These are phyloP conservation scores for Talaromyces rugulosus DNA, from an alignment of 2,329 filamentous ascomycete genomes.

Conservation along the genomic window DNA sequence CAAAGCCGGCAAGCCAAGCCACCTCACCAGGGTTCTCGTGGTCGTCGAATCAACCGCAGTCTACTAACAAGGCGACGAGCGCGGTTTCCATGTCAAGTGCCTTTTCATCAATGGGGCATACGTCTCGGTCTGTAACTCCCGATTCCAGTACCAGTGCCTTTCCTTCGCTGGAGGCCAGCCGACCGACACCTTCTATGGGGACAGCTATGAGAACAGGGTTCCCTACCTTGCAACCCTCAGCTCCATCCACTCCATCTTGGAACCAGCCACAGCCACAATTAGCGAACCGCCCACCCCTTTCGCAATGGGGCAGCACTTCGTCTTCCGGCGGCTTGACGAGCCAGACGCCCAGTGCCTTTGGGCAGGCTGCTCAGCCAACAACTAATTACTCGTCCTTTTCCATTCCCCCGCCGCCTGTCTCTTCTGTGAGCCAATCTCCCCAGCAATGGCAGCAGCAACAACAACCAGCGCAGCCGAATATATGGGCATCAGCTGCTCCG, in stretches of 20 bases:
- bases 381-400: slow-evolving; percentile 34
- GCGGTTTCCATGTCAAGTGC: slow-evolving; percentile 11
- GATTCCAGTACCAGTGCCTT: slow-evolving; percentile 48
- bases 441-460: slow-evolving; percentile 14
- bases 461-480: slow-evolving; percentile 13
- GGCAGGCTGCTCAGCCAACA: slow-evolving; percentile 15
- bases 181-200: slow-evolving; percentile 26
- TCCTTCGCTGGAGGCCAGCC: slow-evolving; percentile 43
- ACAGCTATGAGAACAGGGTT: slow-evolving; percentile 15
- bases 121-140: slow-evolving; percentile 48
- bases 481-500: slow-evolving; percentile 19
- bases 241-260: slow-evolving; percentile 24
- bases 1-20: slow-evolving; percentile 21
- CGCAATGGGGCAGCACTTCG: not conserved
- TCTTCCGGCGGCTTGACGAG: not conserved
- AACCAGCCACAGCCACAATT: slow-evolving; percentile 12
- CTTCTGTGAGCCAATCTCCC: slow-evolving; percentile 20
- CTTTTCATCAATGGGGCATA: slow-evolving; percentile 18
- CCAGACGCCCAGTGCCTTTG: slow-evolving; percentile 6
- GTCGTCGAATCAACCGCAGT: slow-evolving; percentile 30
- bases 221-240: slow-evolving; percentile 27
- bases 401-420: slow-evolving; percentile 36
- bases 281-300: slow-evolving; percentile 4
- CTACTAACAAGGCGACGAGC: slow-evolving; percentile 17
- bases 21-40: slow-evolving; percentile 40